Evolutionary conservation across 306 rosid genomes (phyloP), one percentile per base, ranked within the genome.

Genomic region (Oxytropis ochrocephala): DNA sequence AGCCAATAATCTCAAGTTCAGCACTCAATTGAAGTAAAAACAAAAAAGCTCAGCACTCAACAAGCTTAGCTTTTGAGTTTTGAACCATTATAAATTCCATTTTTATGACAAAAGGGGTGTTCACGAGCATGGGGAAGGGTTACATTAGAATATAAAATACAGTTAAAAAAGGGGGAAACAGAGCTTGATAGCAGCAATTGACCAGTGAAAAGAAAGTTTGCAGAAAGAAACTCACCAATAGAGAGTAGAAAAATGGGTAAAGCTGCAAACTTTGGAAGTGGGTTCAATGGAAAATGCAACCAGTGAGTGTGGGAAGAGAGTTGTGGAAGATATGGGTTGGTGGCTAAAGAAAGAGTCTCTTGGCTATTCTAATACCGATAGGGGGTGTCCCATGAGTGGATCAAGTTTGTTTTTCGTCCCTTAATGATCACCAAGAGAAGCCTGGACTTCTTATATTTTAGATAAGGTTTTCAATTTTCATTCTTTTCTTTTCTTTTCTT

Each of bases 321-420:
- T 69, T 29, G 69, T 66, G 79, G 69, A 64, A 70, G 62, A 61
- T 66, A 80, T 74, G 70, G 81, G 80, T 72, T 75, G 87, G 65
- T 77, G 76, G 63, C 24, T 72, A 64, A 10, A 46, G 13, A 35
- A 35, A 44, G 11, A 43, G 29, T 44, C 14, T 67, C 56, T 81
- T 86, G 96, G 87, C 94, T 82, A 79, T 88, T 88, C 80, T 79
- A 68, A 68, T 82, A 77, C 58, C 72, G 97, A 94, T 88, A 88
- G 96, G 92, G 92, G 95, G 89, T 89, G 73, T 38, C 70, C n/a
- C 44, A 52, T 75, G 87, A 65, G 93, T 87, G 98, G 94, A 84
- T 85, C 96, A 86, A 80, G 89, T 17, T 76, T 12, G 80, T 48
- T 71, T 77, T 78, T 80, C 83, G 85, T 70, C 85, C 79, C 74